Conservation (phyloP, 495 filamentous ascomycete genomes). For the Hyaloscypha hepaticicola region DNA sequence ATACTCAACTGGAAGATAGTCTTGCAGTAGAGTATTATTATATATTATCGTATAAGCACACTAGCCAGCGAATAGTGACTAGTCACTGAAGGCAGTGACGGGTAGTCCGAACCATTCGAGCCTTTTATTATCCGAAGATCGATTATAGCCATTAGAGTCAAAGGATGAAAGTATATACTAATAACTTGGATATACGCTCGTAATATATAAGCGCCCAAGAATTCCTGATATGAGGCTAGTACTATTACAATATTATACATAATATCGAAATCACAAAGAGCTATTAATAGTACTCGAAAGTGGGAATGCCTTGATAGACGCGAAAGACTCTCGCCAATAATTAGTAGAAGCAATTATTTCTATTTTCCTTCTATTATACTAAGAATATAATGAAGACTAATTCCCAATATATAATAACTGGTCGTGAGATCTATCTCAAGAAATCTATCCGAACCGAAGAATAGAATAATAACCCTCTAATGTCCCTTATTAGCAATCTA, state of each 20-base stretch:
- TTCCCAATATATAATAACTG: slow-evolving; percentile 18
- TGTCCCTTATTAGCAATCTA: not conserved
- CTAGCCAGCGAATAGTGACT: slow-evolving; percentile 12
- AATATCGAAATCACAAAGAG: not conserved
- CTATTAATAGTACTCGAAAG: not conserved
- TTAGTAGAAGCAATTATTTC: slow-evolving; percentile 17
- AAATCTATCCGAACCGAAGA: slow-evolving; percentile 15
- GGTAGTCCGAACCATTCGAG: not conserved
- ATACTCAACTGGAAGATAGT: not conserved
- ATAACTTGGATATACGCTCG: too few species aligned
- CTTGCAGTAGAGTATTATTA: slow-evolving; percentile 3
- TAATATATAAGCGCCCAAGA: not conserved
- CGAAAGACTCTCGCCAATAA: slow-evolving; percentile 6
- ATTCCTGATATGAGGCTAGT: not conserved
- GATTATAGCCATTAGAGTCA: too few species aligned
- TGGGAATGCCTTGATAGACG: too few species aligned
- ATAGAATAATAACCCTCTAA: not conserved
- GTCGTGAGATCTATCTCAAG: slow-evolving; percentile 14
- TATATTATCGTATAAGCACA: slow-evolving; percentile 10
- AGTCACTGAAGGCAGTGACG: not conserved
- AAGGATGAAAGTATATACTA: too few species aligned
- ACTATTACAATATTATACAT: not conserved
- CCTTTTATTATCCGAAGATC: not conserved
- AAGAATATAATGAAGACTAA: slow-evolving; percentile 20
- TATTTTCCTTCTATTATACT: slow-evolving; percentile 18